Conservation (phyloP, 768 basidiomycete species). For the Tylopilus vinaceipallidus region DNA sequence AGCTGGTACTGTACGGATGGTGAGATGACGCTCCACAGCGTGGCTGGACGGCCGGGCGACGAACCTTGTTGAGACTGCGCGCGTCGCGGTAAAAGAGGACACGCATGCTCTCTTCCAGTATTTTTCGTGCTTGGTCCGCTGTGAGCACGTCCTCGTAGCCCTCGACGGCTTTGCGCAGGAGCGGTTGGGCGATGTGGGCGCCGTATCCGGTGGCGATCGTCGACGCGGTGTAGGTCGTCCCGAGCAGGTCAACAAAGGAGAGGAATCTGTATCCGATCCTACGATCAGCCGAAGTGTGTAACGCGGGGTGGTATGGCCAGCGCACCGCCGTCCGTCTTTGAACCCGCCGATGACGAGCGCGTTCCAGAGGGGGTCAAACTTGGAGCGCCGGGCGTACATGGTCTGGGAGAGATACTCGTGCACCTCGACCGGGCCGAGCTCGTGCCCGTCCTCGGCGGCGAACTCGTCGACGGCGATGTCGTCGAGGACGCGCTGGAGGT, state of each 20-base stretch:
- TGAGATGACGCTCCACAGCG: neutral
- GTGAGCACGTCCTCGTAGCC: conserved; percentile 70
- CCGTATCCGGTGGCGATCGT: conserved; percentile 97
- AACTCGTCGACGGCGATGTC: conserved; percentile 76
- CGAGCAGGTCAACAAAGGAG: conserved; percentile 90
- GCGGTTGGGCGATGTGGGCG: conserved; percentile 86
- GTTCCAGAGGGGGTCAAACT: conserved; percentile 96
- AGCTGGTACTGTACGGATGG: conserved; percentile 80
- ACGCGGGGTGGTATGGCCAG: neutral
- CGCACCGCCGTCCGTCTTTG: conserved; percentile 78
- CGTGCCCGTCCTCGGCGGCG: conserved; percentile 78
- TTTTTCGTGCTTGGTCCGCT: conserved; percentile 72
- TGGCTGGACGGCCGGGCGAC: conserved; percentile 13
- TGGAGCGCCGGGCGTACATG: conserved; percentile 85
- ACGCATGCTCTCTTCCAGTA: conserved; percentile 84
- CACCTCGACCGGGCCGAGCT: conserved; percentile 82
- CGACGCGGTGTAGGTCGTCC: conserved; percentile 93
- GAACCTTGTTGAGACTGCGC: conserved; percentile 90
- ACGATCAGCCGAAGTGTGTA: neutral
- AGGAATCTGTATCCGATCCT: conserved; percentile 65
- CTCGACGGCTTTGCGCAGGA: conserved; percentile 90
- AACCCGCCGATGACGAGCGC: conserved; percentile 89
- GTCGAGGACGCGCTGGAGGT: conserved; percentile 79
- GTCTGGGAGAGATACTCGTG: conserved; percentile 89
- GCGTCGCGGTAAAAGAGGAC: conserved; percentile 97